These are phyloP conservation scores for Podaxis mareebaensis DNA, from an alignment of 768 basidiomycete genomes.

Conservation along the genomic window DNA sequence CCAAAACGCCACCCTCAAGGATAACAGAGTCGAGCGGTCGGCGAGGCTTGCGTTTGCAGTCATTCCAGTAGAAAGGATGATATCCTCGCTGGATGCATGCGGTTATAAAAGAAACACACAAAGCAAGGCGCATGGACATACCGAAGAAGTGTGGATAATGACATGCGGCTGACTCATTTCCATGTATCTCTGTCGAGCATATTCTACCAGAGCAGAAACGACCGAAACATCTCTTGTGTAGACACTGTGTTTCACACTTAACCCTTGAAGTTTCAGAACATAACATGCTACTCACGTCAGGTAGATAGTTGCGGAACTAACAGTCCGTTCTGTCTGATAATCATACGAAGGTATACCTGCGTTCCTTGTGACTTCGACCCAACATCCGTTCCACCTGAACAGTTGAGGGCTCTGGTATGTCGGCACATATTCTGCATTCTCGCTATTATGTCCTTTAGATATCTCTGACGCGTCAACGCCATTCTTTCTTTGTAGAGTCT, in stretches of 20 bases:
- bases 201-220: slow-evolving; percentile 42
- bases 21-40: slow-evolving; percentile 53
- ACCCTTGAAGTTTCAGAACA: slow-evolving; percentile 1
- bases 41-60: slow-evolving; percentile 46
- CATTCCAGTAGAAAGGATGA: slow-evolving; percentile 40
- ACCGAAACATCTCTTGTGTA: slow-evolving; percentile 45
- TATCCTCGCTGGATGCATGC: slow-evolving; percentile 31
- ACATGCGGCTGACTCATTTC: slow-evolving; percentile 42
- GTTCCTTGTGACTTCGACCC: slow-evolving; percentile 36
- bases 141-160: slow-evolving; percentile 38
- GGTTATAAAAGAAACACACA: slow-evolving; percentile 1
- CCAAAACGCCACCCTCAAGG: slow-evolving; percentile 45
- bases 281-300: slow-evolving; percentile 33
- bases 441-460: slow-evolving; percentile 20
- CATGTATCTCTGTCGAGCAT: slow-evolving; percentile 41
- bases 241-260: slow-evolving; percentile 28
- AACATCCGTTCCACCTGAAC: slow-evolving; percentile 46
- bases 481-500: slow-evolving; percentile 42
- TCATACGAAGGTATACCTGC: slow-evolving; percentile 15
- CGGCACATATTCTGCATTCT: slow-evolving; percentile 44
- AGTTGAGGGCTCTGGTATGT: slow-evolving; percentile 40
- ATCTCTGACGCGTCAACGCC: slow-evolving; percentile 29
- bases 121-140: slow-evolving; percentile 20
- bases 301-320: slow-evolving; percentile 23
- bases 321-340: slow-evolving; percentile 5